Percentiles rank a stretch among this genome's conserved stretches.
Conservation (phyloP, 2,329 filamentous ascomycete species). For the Tolypocladium album region DNA sequence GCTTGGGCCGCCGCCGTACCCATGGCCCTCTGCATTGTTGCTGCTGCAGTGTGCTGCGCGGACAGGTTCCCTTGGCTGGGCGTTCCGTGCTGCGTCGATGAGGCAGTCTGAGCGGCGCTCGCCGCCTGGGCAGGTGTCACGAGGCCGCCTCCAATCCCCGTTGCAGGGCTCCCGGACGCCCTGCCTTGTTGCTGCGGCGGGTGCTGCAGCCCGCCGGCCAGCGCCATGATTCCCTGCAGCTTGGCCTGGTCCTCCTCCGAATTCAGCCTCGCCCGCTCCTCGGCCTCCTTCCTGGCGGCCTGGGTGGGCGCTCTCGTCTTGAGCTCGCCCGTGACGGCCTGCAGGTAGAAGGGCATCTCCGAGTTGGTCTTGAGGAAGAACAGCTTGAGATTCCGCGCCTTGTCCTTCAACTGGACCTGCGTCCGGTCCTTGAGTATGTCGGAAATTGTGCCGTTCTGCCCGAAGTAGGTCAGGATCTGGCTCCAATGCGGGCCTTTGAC, state of each 20-base stretch:
- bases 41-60: constrained; percentile 7
- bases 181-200: constrained; percentile 15
- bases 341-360: constrained; percentile 79
- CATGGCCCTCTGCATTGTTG: constrained; percentile 1
- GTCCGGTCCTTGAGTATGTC: constrained; percentile 81
- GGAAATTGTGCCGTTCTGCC: constrained; percentile 66
- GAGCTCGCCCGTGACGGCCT: constrained; percentile 80
- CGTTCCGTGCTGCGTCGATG: constrained; percentile 6
- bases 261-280: constrained; percentile 48
- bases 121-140: constrained; percentile 23
- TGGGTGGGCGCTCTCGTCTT: constrained; percentile 74
- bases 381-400: constrained; percentile 78
- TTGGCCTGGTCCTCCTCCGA: constrained; percentile 50
- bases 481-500: constrained; percentile 92
- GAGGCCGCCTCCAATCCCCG: constrained; percentile 15
- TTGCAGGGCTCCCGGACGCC: constrained; percentile 11
- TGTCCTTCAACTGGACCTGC: constrained; percentile 87
- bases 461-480: constrained; percentile 78
- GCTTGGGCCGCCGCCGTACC: constrained; percentile 13
- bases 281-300: constrained; percentile 57
- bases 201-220: constrained; percentile 42
- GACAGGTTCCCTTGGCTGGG: constrained; percentile 3
- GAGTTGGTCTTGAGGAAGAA: constrained; percentile 89
- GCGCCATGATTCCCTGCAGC: constrained; percentile 47
- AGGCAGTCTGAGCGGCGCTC: constrained; percentile 12